These are phyloP conservation scores for Physcomitrellopsis africana DNA, from an alignment of 225 moss, liverwort and hornwort genomes.

Conservation along the genomic window DNA sequence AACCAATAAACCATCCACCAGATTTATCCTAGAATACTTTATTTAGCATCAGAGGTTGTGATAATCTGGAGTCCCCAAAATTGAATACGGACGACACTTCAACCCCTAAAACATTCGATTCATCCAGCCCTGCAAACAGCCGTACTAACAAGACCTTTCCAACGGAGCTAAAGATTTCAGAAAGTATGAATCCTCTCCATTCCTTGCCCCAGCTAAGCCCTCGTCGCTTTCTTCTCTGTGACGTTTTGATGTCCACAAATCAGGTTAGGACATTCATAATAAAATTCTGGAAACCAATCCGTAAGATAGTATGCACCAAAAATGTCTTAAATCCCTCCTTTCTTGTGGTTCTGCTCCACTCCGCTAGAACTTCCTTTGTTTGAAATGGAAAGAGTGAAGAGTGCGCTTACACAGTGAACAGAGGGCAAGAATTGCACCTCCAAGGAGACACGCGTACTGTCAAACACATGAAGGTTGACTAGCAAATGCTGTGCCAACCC, in stretches of 20 bases:
- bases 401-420: conserved; percentile 32
- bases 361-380: not conserved
- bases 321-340: not conserved
- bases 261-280: not conserved
- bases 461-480: conserved; percentile 87
- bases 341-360: not conserved
- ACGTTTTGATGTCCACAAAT: no score
- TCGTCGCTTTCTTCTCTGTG: not conserved
- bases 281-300: not conserved
- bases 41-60: not conserved
- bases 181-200: not conserved
- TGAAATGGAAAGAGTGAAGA: conserved; percentile 3
- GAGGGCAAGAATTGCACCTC: conserved; percentile 62
- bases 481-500: conserved; percentile 83
- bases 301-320: not conserved
- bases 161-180: not conserved
- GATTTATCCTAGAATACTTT: no score
- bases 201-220: not conserved
- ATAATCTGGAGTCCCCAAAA: conserved; percentile 3
- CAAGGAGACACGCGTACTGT: conserved; percentile 79
- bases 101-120: not conserved
- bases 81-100: not conserved
- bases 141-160: no score
- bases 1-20: no score
- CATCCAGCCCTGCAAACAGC: not conserved